phyloP scores from a whole-genome alignment of 1,284 basidiomycete species.

The Crucibulum parvulum region DNA sequence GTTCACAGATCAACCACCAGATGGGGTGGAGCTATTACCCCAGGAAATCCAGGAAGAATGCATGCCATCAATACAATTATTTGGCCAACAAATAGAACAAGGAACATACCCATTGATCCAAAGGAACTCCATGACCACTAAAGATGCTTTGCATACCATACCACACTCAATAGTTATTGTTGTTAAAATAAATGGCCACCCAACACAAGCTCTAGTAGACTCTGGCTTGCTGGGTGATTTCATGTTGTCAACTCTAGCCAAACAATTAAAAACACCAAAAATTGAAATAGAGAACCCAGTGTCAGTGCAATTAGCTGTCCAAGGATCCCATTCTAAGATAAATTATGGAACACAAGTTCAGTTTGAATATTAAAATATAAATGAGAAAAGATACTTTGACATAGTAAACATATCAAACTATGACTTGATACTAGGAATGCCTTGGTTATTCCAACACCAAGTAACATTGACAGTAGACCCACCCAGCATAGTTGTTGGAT shows the following conservation, averaged over 20 bases:
- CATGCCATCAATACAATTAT: no score
- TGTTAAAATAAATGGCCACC: conserved; percentile 29
- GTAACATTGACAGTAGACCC: conserved; percentile 21
- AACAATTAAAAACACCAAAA: conserved; percentile 34
- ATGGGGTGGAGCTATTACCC: no score
- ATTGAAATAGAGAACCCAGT: conserved; percentile 15
- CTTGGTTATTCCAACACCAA: conserved; percentile 34
- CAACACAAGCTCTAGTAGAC: conserved; percentile 31
- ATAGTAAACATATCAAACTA: conserved; percentile 27
- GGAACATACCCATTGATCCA: background rate
- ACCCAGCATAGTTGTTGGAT: conserved; percentile 19
- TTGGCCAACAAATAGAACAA: no score
- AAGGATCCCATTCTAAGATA: conserved; percentile 17
- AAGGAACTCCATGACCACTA: background rate
- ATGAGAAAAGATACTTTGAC: conserved; percentile 24
- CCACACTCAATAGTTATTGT: conserved; percentile 32
- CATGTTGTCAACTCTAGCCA: conserved; percentile 35
- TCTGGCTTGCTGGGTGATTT: conserved; percentile 41
- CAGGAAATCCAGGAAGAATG: no score
- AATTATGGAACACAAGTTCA: conserved; percentile 5
- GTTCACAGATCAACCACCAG: no score
- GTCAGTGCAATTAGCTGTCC: conserved; percentile 19
- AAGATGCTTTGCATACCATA: conserved; percentile 1
- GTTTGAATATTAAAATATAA: conserved; percentile 34
- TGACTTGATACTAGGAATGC: conserved; percentile 34